Conservation (phyloP, 441 rosid species). For the Erysimum cheiri region DNA sequence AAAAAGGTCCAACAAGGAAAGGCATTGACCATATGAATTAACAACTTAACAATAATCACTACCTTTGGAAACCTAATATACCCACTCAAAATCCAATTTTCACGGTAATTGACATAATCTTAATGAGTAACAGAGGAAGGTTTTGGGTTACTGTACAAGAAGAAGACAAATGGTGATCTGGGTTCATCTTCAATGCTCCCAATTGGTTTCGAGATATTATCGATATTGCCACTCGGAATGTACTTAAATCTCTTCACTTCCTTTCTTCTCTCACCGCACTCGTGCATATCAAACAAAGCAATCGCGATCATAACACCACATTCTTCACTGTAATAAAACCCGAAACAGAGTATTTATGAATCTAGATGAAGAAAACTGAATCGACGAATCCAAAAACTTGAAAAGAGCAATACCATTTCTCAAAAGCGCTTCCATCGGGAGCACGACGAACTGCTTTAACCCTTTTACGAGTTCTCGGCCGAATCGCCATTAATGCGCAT, state of each 20-base stretch:
- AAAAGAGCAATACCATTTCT: conserved; percentile 57
- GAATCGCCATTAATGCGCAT: conserved; percentile 62
- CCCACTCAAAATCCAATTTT: too few relatives aligned
- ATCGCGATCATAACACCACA: conserved; percentile 62
- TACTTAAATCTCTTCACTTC: conserved; percentile 72
- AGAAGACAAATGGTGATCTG: conserved; percentile 77
- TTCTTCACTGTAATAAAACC: conserved; percentile 46
- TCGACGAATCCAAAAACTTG: background rate
- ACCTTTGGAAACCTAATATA: background rate
- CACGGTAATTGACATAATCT: too few relatives aligned
- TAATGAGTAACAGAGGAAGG: conserved; percentile 15
- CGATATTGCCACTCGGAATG: conserved; percentile 37
- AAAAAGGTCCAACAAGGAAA: conserved; percentile 12
- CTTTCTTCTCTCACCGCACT: conserved; percentile 52
- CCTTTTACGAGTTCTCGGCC: conserved; percentile 65
- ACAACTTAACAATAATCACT: background rate
- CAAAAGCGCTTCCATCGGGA: conserved; percentile 75
- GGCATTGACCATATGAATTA: background rate
- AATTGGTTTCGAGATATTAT: conserved; percentile 28
- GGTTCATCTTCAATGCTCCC: conserved; percentile 50
- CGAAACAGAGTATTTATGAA: conserved; percentile 31
- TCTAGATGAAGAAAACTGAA: background rate
- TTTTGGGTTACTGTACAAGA: conserved; percentile 54
- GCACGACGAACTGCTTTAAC: conserved; percentile 70
- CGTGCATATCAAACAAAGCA: conserved; percentile 78